Base-by-base conservation (phyloP, 495 filamentous ascomycete species). In the Penicillium alfredii region DNA sequence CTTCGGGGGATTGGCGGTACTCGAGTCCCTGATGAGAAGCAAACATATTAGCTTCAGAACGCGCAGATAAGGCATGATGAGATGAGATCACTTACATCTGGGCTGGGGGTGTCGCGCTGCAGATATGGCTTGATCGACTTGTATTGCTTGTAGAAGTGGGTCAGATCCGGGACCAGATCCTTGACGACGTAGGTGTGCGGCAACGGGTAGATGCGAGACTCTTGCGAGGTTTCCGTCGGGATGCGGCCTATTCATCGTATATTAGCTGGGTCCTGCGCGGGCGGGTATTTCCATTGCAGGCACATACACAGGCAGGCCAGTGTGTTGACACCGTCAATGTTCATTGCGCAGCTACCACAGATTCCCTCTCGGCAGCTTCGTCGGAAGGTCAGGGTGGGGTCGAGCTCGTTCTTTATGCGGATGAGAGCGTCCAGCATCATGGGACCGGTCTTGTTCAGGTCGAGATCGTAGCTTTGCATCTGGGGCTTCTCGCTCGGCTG, bases 121-220 rank as follows among this genome's bases (percentile, higher is more conserved):
- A 98, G 83, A 60, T 94, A 98, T 5, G 92, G 92, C 77, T 98
- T 94, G 71, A 98, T 94, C 14, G 90, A 95, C 70, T 94, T 94
- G 80, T 98, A 98, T 76, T 98, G 92, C 74, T 96, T 95, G 83
- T 98, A 98, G 80, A 98, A 96, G 42, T 86, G 84, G 49, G 92
- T 98, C 48, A 98, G 69, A 62, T 98, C 92, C 31, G 92, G 90
- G 8, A 98, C 90, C 44, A 98, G 76, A 60, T 98, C 92, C 79
- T 95, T 98, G 69, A 98, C 90, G 49, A 97, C 84, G 73, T 94
- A 98, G 61, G 88, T 98, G 74, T 98, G 92, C 45, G 92, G 92
- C 40, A 98, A 77, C 9, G 92, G 92, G 69, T 98, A 98, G 73
- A 98, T 92, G 74, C 94, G 92, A 53, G 85, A 74, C 49, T 94